Conservation (phyloP, 352 stramenopile genomes). For the Pythium pyrilobum region DNA sequence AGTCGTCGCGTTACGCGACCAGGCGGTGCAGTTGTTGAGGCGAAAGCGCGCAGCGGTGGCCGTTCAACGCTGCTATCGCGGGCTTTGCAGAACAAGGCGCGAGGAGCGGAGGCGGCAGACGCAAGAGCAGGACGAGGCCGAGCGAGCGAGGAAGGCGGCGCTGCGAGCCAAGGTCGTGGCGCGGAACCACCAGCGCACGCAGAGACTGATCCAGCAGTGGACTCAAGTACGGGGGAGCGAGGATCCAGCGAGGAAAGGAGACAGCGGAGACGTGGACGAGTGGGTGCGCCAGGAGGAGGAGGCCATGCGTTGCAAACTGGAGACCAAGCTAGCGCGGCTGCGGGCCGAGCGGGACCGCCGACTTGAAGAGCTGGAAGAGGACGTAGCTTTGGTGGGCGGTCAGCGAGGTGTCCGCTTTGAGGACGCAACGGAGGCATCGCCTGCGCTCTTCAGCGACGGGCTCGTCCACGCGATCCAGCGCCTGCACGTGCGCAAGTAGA, state of each 20-base stretch:
- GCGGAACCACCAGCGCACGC: constrained; percentile 36
- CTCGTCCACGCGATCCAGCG: constrained; percentile 11
- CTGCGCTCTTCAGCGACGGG: background rate
- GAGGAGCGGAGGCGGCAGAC: constrained; percentile 13
- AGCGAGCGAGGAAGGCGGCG: constrained; percentile 27
- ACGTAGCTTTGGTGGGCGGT: no score
- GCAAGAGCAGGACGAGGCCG: constrained; percentile 20
- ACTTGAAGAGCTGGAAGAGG: background rate
- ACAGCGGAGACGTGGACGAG: background rate
- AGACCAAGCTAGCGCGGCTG: background rate
- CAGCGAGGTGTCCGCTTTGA: no score
- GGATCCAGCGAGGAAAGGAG: background rate
- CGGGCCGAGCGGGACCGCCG: background rate
- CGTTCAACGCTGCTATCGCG: constrained; percentile 33
- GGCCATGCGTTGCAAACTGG: background rate
- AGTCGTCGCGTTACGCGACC: constrained; percentile 16
- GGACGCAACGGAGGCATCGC: no score
- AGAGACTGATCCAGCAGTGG: constrained; percentile 13
- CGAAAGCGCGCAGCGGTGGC: constrained; percentile 23
- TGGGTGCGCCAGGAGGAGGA: constrained; percentile 2
- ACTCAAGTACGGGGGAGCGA: no score
- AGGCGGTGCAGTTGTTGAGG: constrained; percentile 19
- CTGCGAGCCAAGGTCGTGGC: constrained; percentile 30
- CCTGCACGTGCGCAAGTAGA: constrained; percentile 11
- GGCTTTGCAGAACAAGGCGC: constrained; percentile 3